These are phyloP conservation scores for Exophiala sp. DNA, from an alignment of 2,329 filamentous ascomycete species.

Conservation along the genomic window DNA sequence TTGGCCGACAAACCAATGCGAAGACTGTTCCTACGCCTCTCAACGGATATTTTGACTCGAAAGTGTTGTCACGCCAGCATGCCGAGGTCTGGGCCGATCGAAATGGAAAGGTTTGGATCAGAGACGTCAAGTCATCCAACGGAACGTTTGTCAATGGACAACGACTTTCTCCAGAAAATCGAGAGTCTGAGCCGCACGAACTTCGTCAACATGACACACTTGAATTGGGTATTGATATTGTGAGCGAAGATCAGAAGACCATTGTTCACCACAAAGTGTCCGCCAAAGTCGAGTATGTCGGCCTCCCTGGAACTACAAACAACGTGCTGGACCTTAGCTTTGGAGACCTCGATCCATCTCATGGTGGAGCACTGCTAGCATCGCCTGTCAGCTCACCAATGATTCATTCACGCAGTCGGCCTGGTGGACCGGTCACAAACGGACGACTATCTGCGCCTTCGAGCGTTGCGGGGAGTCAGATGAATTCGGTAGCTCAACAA, in stretches of 20 bases:
- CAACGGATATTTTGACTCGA: constrained; percentile 97
- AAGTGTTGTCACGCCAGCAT: constrained; percentile 92
- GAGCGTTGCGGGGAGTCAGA: constrained; percentile 55
- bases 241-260: constrained; percentile 97
- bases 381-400: constrained; percentile 63
- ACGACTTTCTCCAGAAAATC: constrained; percentile 85
- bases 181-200: constrained; percentile 94
- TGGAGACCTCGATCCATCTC: constrained; percentile 77
- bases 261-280: constrained; percentile 98
- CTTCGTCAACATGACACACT: constrained; percentile 86
- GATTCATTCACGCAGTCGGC: constrained; percentile 65
- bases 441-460: constrained; percentile 58
- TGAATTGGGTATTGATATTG: constrained; percentile 95
- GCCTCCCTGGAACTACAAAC: constrained; percentile 69
- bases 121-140: constrained; percentile 97
- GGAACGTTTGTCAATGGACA: constrained; percentile 96
- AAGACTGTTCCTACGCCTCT: constrained; percentile 87
- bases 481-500: constrained; percentile 63
- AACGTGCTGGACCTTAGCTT: constrained; percentile 79
- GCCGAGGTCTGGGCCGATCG: constrained; percentile 92
- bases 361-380: constrained; percentile 69
- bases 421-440: constrained; percentile 64
- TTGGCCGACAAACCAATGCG: constrained; percentile 94
- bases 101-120: constrained; percentile 85
- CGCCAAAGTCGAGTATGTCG: constrained; percentile 92